Evolutionary conservation across 1,284 basidiomycete species (phyloP), one percentile per base, ranked within the genome.

Genomic region (Cronartium ribicola): DNA sequence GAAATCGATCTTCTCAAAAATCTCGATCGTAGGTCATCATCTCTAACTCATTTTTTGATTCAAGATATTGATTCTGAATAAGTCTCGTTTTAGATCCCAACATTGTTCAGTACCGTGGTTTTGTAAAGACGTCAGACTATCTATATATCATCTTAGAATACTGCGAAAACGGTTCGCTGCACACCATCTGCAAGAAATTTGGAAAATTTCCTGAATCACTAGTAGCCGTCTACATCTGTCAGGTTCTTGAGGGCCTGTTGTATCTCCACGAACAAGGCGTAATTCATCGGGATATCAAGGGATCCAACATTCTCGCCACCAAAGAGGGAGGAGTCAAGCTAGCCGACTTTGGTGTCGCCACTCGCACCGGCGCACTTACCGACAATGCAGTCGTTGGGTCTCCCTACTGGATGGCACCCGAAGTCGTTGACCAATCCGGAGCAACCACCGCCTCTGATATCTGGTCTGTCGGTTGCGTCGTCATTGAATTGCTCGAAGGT

Each of bases 341-440:
- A 36, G 93, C 92, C 7, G 93, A 96, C 83, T 96, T 96, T 81
- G 93, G 93, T 73, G 94, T 96, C 5, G 91, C 80, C 11, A 80
- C 80, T 1, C 76, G 77, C 1, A 79, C 77, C 0, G 87, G 87
- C n/a, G 87, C 86, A 10, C 86, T 87, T 22, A 87, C 86, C 64
- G 90, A 94, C 80, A 90, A 89, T 79, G 90, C 92, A 17, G 94
- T 98, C 3, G 94, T 97, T 44, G 94, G 94, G 14, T 94, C 91
- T 78, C 94, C 94, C 5, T 98, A 97, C 81, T 98, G 94, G 94
- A 98, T 97, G 94, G 94, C 94, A 17, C 94, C 94, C 2, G 94
- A 98, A 82, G 92, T 98, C 51, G 96, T 98, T 75, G 94, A 96
- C 79, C 95, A 98, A 82, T 91, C 89, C 48, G 95, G 95, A 51